A percentile compares a stretch with the other conserved stretches of the same genome.
phyloP scores from a whole-genome alignment of 2,329 filamentous ascomycete genomes.

The Raffaelea albimanens region DNA sequence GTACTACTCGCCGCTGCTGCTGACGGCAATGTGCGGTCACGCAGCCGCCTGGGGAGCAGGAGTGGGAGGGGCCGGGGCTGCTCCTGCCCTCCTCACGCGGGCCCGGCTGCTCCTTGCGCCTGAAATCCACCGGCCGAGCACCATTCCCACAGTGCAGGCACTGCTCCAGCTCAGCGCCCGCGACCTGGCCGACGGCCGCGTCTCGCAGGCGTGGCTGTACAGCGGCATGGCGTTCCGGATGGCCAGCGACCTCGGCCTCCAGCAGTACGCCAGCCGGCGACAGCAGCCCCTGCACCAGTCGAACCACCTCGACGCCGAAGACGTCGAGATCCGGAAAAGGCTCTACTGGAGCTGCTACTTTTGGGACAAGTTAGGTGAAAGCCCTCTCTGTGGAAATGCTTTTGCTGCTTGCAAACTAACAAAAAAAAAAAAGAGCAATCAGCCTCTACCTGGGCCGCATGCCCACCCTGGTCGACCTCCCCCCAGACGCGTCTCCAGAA shows the following conservation, averaged over 20 bases:
- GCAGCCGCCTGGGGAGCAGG: too few species aligned
- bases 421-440: slow-evolving; percentile 8
- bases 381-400: background rate
- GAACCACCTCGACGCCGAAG: slow-evolving; percentile 14
- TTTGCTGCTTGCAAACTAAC: too few species aligned
- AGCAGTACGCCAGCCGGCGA: slow-evolving; percentile 15
- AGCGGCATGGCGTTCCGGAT: slow-evolving; percentile 22
- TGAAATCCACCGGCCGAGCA: slow-evolving; percentile 19
- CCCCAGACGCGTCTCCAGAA: slow-evolving; percentile 3
- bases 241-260: slow-evolving; percentile 18
- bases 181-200: slow-evolving; percentile 18
- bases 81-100: slow-evolving; percentile 13
- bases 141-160: slow-evolving; percentile 20
- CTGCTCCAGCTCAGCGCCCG: slow-evolving; percentile 20
- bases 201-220: slow-evolving; percentile 21
- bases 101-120: slow-evolving; percentile 17
- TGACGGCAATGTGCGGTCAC: slow-evolving; percentile 18
- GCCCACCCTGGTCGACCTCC: slow-evolving; percentile 11
- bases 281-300: slow-evolving; percentile 8
- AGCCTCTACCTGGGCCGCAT: slow-evolving; percentile 18
- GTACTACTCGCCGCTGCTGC: slow-evolving; percentile 20
- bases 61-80: too few species aligned
- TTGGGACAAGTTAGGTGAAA: slow-evolving; percentile 18
- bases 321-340: slow-evolving; percentile 17
- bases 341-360: slow-evolving; percentile 20